Conservation (phyloP, 257 asterid species). For the Solanum rostratum region DNA sequence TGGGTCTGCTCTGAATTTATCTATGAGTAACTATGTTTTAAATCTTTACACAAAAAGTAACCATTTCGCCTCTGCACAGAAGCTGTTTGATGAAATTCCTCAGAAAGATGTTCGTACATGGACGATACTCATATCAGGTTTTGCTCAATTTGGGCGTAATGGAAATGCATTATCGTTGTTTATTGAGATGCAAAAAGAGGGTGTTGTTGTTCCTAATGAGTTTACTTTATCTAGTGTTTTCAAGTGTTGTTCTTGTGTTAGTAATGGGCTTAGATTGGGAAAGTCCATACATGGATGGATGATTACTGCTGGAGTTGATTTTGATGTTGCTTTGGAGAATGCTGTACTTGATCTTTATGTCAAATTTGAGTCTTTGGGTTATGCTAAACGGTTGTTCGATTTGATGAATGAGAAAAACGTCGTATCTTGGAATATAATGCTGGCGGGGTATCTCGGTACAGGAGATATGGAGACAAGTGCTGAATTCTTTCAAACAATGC, state of each 20-base stretch:
- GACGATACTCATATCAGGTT: conserved; percentile 61
- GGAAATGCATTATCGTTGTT: conserved; percentile 38
- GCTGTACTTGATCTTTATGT: conserved; percentile 65
- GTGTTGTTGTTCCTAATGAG: conserved; percentile 41
- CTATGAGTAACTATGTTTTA: conserved; percentile 27
- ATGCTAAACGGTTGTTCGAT: conserved; percentile 31
- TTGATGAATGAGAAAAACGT: conserved; percentile 36
- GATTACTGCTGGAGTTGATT: conserved; percentile 22
- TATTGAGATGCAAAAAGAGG: conserved; percentile 35
- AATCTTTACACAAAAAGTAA: conserved; percentile 21
- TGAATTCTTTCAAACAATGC: conserved; percentile 41
- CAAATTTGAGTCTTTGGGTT: conserved; percentile 28
- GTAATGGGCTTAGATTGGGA: conserved; percentile 35
- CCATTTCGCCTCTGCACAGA: conserved; percentile 21
- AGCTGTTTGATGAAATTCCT: conserved; percentile 65
- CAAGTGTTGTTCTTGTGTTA: conserved; percentile 38
- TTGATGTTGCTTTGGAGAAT: conserved; percentile 45
- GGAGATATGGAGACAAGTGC: conserved; percentile 35
- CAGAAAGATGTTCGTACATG: conserved; percentile 57
- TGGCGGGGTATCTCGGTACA: conserved; percentile 35
- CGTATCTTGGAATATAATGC: conserved; percentile 69
- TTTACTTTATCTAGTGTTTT: conserved; percentile 55
- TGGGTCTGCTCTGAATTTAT: conserved; percentile 20
- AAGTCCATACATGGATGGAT: conserved; percentile 59
- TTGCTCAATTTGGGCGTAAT: conserved; percentile 28